These are phyloP conservation scores for Phytophthora pluvialis DNA, from an alignment of 352 stramenopile species.

Conservation along the genomic window DNA sequence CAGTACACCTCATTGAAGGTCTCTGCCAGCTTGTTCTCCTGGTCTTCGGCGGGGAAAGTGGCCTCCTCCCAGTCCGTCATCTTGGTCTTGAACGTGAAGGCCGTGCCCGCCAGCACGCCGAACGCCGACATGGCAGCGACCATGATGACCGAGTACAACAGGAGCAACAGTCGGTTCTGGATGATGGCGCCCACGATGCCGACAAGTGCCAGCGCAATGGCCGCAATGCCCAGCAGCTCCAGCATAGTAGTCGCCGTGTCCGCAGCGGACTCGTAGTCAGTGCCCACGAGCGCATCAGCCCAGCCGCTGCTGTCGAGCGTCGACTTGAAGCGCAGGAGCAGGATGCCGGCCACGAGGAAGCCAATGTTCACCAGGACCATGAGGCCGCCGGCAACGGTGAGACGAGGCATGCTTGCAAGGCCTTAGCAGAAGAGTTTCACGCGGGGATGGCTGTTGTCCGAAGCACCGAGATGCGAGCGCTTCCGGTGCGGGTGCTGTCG, in stretches of 20 bases:
- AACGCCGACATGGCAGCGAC: conserved; percentile 75
- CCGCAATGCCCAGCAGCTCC: conserved; percentile 55
- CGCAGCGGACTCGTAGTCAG: conserved; percentile 66
- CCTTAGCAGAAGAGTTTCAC: neutral
- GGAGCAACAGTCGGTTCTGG: conserved; percentile 69
- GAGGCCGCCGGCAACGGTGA: conserved; percentile 58
- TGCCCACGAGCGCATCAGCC: conserved; percentile 75
- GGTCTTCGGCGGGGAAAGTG: conserved; percentile 56
- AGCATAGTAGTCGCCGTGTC: conserved; percentile 53
- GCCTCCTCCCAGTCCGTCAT: conserved; percentile 61
- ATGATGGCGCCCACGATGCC: conserved; percentile 72
- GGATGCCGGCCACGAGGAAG: conserved; percentile 65
- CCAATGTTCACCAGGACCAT: conserved; percentile 81
- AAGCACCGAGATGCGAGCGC: conserved; percentile 2
- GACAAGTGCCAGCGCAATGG: conserved; percentile 66
- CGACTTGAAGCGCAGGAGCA: conserved; percentile 71
- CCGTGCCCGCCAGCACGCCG: conserved; percentile 66
- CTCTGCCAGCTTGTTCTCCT: conserved; percentile 64
- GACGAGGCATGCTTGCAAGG: conserved; percentile 25
- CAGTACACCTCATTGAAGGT: conserved; percentile 88
- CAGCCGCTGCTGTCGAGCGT: conserved; percentile 70
- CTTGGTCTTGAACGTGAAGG: conserved; percentile 78
- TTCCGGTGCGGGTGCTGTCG: neutral
- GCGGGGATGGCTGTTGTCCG: neutral
- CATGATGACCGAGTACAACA: conserved; percentile 81